Conservation (phyloP, 805 yeast genomes). For the Candida piceae region DNA sequence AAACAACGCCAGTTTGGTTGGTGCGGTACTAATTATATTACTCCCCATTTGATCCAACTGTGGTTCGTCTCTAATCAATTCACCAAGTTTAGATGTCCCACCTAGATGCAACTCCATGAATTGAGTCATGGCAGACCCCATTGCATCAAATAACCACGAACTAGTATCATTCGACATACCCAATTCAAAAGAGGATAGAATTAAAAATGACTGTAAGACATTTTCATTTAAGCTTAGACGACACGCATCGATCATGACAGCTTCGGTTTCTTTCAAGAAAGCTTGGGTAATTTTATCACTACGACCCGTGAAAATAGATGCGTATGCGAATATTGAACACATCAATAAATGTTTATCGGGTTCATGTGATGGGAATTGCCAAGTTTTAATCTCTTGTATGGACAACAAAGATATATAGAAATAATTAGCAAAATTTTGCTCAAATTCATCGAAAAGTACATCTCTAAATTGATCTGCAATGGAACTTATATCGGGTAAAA, state of each 20-base stretch:
- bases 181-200: slow-evolving; percentile 29
- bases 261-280: slow-evolving; percentile 23
- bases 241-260: slow-evolving; percentile 20
- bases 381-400: slow-evolving; percentile 19
- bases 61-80: neutral
- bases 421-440: slow-evolving; percentile 22
- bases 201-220: slow-evolving; percentile 25
- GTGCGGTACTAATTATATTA: slow-evolving; percentile 12
- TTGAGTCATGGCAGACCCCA: slow-evolving; percentile 28
- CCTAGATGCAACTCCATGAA: slow-evolving; percentile 23
- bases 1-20: slow-evolving; percentile 19
- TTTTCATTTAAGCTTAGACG: slow-evolving; percentile 17
- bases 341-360: slow-evolving; percentile 25
- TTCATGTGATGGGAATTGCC: slow-evolving; percentile 26
- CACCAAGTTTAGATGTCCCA: slow-evolving; percentile 3
- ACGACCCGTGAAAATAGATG: slow-evolving; percentile 18
- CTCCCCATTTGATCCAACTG: neutral
- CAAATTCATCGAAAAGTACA: slow-evolving; percentile 17
- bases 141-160: slow-evolving; percentile 31
- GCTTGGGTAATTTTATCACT: slow-evolving; percentile 7
- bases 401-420: slow-evolving; percentile 22
- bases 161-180: slow-evolving; percentile 30
- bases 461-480: slow-evolving; percentile 1
- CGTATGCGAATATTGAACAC: slow-evolving; percentile 28
- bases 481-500: slow-evolving; percentile 1